These are phyloP conservation scores for Henckelia pumila DNA, from an alignment of 257 asterid species.

Conservation along the genomic window DNA sequence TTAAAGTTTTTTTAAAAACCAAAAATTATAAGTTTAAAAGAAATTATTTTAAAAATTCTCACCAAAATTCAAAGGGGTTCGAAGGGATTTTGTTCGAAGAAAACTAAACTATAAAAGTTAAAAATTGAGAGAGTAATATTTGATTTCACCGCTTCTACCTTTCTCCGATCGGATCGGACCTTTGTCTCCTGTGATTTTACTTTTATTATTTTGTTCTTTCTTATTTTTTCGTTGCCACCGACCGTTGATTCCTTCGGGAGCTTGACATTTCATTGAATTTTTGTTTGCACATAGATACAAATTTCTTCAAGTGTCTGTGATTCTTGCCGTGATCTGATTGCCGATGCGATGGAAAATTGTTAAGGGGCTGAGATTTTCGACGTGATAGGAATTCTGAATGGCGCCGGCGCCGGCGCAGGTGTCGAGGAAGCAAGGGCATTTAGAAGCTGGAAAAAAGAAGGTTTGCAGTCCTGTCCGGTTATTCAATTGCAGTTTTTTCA, in stretches of 20 bases:
- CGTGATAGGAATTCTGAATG: conserved; percentile 35
- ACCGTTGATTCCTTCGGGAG: conserved; percentile 4
- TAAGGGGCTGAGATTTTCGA: conserved; percentile 8
- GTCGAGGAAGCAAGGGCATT: conserved; percentile 63
- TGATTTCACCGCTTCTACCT: conserved; percentile 28
- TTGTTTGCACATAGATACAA: conserved; percentile 15
- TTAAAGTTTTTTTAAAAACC: no score
- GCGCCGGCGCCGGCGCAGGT: conserved; percentile 94
- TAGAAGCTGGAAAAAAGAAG: conserved; percentile 80
- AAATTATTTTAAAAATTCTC: no score
- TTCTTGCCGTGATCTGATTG: not conserved
- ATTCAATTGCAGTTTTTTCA: not conserved
- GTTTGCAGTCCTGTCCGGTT: conserved; percentile 27
- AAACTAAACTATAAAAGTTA: conserved; percentile 25
- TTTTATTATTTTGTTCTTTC: no score
- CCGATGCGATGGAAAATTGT: not conserved
- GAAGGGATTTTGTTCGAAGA: conserved; percentile 17
- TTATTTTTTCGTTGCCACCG: conserved; percentile 20
- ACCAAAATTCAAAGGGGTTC: no score
- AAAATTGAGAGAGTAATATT: conserved; percentile 6
- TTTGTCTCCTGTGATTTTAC: conserved; percentile 18
- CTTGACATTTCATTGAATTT: conserved; percentile 20
- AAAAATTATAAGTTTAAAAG: no score
- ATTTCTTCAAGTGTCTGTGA: not conserved
- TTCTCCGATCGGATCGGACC: conserved; percentile 47